Evolutionary conservation across 2,329 filamentous ascomycete genomes (phyloP).

Genomic region (Trichophyton simii): DNA sequence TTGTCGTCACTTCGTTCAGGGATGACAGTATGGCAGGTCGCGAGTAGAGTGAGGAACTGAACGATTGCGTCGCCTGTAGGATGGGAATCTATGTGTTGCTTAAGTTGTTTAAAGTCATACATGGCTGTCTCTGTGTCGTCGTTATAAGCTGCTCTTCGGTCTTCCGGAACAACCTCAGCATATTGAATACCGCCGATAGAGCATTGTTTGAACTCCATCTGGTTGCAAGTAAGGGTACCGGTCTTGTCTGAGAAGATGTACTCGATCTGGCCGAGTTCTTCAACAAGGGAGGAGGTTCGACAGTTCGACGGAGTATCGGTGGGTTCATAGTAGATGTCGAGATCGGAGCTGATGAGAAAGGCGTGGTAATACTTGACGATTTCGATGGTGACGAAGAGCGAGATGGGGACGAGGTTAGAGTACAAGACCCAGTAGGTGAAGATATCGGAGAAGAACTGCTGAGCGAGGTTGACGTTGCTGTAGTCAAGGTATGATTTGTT

Average conservation of each 20-base stretch:
- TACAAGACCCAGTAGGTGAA: constrained; percentile 98
- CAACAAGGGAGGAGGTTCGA: constrained; percentile 87
- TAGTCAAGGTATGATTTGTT: constrained; percentile 64
- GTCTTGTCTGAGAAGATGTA: constrained; percentile 99
- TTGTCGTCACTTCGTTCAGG: constrained; percentile 74
- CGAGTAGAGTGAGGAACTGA: constrained; percentile 74
- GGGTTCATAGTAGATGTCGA: constrained; percentile 95
- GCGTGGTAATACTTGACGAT: constrained; percentile 97
- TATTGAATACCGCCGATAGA: constrained; percentile 91
- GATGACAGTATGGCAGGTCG: constrained; percentile 94
- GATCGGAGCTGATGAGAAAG: constrained; percentile 92
- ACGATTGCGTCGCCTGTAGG: constrained; percentile 51
- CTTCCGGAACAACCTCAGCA: constrained; percentile 80
- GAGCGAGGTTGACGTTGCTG: constrained; percentile 50
- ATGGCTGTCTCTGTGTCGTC: constrained; percentile 63
- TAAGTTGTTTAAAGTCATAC: constrained; percentile 68
- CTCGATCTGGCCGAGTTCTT: constrained; percentile 95
- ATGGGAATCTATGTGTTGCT: constrained; percentile 54
- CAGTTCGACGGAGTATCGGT: constrained; percentile 93
- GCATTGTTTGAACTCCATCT: constrained; percentile 97
- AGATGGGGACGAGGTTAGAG: constrained; percentile 91
- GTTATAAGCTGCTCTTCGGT: constrained; percentile 65
- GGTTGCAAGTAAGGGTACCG: constrained; percentile 90
- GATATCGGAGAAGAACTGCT: constrained; percentile 83
- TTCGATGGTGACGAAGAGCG: constrained; percentile 93